Conservation (phyloP, 208 protist species). For the Leishmania tarentolae region DNA sequence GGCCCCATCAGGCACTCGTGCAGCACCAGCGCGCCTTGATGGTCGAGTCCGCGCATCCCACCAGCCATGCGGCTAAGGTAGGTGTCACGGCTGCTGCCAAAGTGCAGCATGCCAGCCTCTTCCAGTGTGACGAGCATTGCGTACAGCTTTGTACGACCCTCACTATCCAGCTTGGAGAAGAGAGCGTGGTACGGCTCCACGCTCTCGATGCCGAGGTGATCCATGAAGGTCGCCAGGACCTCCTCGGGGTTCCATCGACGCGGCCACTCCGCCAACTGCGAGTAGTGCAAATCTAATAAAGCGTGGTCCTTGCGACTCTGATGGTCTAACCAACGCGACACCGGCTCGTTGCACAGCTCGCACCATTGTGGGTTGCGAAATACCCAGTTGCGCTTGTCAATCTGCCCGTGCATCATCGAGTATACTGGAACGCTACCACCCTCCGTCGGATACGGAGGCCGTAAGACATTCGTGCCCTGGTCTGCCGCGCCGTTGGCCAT, state of each 20-base stretch:
- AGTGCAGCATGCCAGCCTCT: conserved; percentile 84
- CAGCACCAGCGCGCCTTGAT: conserved; percentile 87
- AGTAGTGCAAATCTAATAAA: conserved; percentile 90
- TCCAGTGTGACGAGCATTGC: conserved; percentile 79
- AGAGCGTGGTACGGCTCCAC: conserved; percentile 55
- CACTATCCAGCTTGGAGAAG: conserved; percentile 58
- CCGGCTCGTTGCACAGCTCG: conserved; percentile 89
- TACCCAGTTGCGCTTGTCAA: conserved; percentile 89
- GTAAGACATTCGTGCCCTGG: conserved; percentile 23
- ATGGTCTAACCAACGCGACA: conserved; percentile 88
- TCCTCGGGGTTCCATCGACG: conserved; percentile 83
- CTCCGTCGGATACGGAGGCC: conserved; percentile 69
- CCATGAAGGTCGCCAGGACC: conserved; percentile 54
- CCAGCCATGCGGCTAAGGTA: conserved; percentile 85
- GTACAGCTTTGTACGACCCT: conserved; percentile 75
- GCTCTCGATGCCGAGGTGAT: conserved; percentile 52
- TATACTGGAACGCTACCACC: conserved; percentile 89
- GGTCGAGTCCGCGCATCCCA: conserved; percentile 81
- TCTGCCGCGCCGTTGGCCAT: background rate
- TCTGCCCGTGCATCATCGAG: conserved; percentile 75
- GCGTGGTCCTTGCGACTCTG: conserved; percentile 89
- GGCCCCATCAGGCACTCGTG: conserved; percentile 81
- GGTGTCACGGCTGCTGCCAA: conserved; percentile 76
- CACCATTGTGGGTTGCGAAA: conserved; percentile 88
- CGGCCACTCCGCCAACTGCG: conserved; percentile 68